Evolutionary conservation across 495 filamentous ascomycete genomes (phyloP), one percentile per base, ranked within the genome.

Genomic region (Aspergillus sparsus): DNA sequence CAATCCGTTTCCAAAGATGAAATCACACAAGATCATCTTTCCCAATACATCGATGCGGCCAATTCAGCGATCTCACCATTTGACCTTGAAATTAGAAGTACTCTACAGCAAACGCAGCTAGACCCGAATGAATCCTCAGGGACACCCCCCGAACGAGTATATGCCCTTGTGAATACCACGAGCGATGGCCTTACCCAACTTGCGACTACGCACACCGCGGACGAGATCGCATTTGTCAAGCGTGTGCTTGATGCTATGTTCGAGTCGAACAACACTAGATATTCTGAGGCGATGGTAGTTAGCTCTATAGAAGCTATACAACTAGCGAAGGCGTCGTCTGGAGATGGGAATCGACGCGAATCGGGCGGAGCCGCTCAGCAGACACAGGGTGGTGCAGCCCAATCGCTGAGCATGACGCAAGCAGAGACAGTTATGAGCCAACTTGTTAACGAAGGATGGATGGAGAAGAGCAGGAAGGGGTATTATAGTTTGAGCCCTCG

Each of bases 211-310:
- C 86, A 87, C 69, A 78, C 85, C 0, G 74, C 90, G 16, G 95
- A 98, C 58, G 93, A 98, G 75, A 91, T 98, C 37, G 83, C 89
- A 10, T 98, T 89, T 71, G 80, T 98, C 57, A 92, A 95, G 75
- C 78, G 94, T 1, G 69, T 98, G 13, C 85, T 98, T 0, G 93
- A 98, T 71, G 86, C 83, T 62, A 97, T 98, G 87, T 98, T 97
- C 68, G 89, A 92, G 49, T 87, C 81, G 5, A 83, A 92, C 69
- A 97, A 98, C 65, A 91, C 87, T 0, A 75, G 73, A 21, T 75
- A 84, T 2, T 83, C 83, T 58, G 93, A 98, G 73, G 81, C 91
- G 49, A 88, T 96, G 85, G 90, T 88, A 0, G 77, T 97, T 1
- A 86, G 80, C 33, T 80, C 83, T 32, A 90, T 90, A 64, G 84